Evolutionary conservation across 257 asterid species (phyloP).

Genomic region (Salvia rosmarinus): DNA sequence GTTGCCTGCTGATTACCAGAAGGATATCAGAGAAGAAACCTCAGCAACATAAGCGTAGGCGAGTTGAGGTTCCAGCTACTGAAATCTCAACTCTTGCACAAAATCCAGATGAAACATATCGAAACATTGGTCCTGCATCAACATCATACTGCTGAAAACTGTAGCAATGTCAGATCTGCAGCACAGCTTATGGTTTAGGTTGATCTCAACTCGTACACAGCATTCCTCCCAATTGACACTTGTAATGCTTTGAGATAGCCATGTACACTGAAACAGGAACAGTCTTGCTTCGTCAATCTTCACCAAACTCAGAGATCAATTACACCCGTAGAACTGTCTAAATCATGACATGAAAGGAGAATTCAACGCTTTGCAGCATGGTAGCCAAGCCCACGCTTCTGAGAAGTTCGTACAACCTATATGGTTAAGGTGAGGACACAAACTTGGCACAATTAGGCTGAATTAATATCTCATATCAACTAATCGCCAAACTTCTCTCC

Average conservation of each 20-base stretch:
- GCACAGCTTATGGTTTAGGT: no score
- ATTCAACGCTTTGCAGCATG: conserved; percentile 47
- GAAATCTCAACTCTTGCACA: neutral
- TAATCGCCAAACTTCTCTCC: conserved; percentile 57
- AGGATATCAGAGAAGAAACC: neutral
- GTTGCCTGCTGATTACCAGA: neutral
- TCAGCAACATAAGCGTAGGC: no score
- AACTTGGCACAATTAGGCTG: conserved; percentile 50
- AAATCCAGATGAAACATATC: neutral
- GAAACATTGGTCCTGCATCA: no score
- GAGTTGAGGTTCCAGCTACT: neutral
- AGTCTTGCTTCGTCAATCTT: conserved; percentile 1
- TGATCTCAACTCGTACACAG: neutral
- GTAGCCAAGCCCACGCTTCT: conserved; percentile 46
- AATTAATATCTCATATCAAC: conserved; percentile 54
- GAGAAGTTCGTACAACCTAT: conserved; percentile 55
- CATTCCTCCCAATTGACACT: no score
- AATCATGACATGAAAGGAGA: conserved; percentile 56
- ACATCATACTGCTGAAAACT: no score
- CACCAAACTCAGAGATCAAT: conserved; percentile 30
- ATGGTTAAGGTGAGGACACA: no score
- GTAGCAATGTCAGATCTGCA: no score
- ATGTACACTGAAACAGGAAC: neutral
- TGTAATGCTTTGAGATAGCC: no score
- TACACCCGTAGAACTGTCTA: conserved; percentile 30